phyloP scores from a whole-genome alignment of 148 eudicot genomes.

The Cornus kousa region DNA sequence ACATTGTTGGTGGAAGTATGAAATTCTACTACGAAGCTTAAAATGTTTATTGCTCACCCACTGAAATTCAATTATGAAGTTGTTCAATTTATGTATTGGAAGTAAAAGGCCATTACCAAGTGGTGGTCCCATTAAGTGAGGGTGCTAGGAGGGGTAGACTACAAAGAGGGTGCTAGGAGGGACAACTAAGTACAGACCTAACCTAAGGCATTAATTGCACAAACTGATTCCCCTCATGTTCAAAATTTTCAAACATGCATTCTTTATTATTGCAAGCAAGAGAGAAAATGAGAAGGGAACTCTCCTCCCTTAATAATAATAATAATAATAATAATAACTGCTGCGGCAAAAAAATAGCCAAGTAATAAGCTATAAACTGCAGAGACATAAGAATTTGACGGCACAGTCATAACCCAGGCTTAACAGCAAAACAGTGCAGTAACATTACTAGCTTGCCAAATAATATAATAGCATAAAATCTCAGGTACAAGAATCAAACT shows the following conservation, averaged over 20 bases:
- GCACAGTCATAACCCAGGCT: background rate
- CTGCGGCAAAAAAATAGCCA: background rate
- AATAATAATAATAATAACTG: background rate
- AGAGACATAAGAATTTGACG: background rate
- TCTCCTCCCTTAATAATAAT: background rate
- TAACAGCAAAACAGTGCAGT: background rate
- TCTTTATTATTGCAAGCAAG: background rate
- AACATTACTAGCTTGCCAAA: background rate
- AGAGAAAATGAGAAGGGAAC: constrained; percentile 5
- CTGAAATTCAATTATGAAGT: background rate
- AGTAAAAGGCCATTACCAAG: too few relatives aligned
- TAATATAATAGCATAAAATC: background rate
- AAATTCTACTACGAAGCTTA: background rate
- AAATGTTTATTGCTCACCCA: background rate
- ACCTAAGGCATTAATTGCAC: too few relatives aligned
- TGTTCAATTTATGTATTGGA: too few relatives aligned
- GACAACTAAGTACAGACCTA: too few relatives aligned
- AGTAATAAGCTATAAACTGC: background rate
- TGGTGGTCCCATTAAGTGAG: too few relatives aligned
- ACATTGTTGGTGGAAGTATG: background rate
- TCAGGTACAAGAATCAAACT: background rate
- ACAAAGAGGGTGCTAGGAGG: too few relatives aligned
- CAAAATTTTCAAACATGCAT: too few relatives aligned
- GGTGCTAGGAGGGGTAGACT: too few relatives aligned
- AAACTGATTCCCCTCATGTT: too few relatives aligned